A percentile compares a stretch with the other conserved stretches of the same genome.
These are phyloP conservation scores for Parathielavia hyrcaniae DNA, from an alignment of 495 filamentous ascomycete genomes.

Conservation along the genomic window DNA sequence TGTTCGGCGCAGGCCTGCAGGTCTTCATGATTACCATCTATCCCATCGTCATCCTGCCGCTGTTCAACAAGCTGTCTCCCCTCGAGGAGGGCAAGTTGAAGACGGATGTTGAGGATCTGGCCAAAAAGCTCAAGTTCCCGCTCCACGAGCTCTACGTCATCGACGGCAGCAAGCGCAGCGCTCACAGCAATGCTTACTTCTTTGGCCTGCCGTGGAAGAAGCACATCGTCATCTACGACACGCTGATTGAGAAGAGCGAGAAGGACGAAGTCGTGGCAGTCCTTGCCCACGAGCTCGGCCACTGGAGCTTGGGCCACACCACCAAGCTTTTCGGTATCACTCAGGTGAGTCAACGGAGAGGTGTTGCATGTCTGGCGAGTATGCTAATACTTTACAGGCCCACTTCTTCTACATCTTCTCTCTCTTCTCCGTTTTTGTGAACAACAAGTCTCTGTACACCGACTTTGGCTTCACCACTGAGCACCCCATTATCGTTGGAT, in stretches of 20 bases:
- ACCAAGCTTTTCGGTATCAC: slow-evolving; percentile 85
- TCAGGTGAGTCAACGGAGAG: slow-evolving; percentile 53
- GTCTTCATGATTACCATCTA: slow-evolving; percentile 94
- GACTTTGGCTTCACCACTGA: slow-evolving; percentile 84
- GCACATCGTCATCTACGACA: slow-evolving; percentile 99
- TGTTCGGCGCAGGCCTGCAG: slow-evolving; percentile 82
- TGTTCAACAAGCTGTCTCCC: slow-evolving; percentile 98
- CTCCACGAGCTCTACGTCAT: slow-evolving; percentile 88
- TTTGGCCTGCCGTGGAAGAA: slow-evolving; percentile 99
- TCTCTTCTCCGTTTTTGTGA: slow-evolving; percentile 94
- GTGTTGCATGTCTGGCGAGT: neutral
- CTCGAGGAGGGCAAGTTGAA: slow-evolving; percentile 81
- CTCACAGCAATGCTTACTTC: slow-evolving; percentile 98
- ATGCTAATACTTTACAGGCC: slow-evolving; percentile 35
- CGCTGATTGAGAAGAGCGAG: slow-evolving; percentile 88
- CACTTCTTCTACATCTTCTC: slow-evolving; percentile 97
- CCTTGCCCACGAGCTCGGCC: slow-evolving; percentile 89
- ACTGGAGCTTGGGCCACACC: slow-evolving; percentile 94
- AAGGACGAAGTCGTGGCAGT: slow-evolving; percentile 90
- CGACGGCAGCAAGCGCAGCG: slow-evolving; percentile 93
- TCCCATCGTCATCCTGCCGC: slow-evolving; percentile 83
- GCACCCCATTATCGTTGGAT: slow-evolving; percentile 90
- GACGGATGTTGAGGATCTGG: slow-evolving; percentile 78
- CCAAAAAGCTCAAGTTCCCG: slow-evolving; percentile 81
- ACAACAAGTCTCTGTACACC: slow-evolving; percentile 82